phyloP scores from a whole-genome alignment of 805 yeast genomes.

The Wickerhamiella vanderwaltii region DNA sequence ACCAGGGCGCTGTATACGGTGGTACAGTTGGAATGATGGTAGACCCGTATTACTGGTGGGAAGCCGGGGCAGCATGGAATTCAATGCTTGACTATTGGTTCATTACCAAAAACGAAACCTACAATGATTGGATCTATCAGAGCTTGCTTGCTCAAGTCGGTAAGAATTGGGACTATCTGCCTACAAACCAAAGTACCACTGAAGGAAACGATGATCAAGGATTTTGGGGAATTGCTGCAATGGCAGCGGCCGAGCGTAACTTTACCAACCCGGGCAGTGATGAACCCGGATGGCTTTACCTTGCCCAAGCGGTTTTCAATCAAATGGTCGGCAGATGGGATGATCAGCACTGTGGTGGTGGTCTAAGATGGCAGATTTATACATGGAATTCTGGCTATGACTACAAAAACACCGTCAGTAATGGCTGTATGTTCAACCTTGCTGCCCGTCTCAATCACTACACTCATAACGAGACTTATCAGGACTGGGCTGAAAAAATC shows the following conservation, averaged over 20 bases:
- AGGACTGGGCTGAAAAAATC: conserved; percentile 59
- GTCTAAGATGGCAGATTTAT: conserved; percentile 86
- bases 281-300: conserved; percentile 58
- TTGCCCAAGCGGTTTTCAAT: conserved; percentile 77
- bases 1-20: conserved; percentile 52
- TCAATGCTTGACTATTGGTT: conserved; percentile 66
- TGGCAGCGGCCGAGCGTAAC: conserved; percentile 75
- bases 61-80: conserved; percentile 65
- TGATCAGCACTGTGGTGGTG: conserved; percentile 48
- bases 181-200: conserved; percentile 66
- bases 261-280: conserved; percentile 55
- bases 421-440: conserved; percentile 66
- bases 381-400: conserved; percentile 80
- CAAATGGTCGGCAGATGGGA: conserved; percentile 82
- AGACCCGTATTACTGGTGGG: conserved; percentile 82
- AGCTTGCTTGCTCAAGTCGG: conserved; percentile 61
- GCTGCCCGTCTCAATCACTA: conserved; percentile 78
- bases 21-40: conserved; percentile 63
- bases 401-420: conserved; percentile 79
- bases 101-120: conserved; percentile 57
- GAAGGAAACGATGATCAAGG: conserved; percentile 94
- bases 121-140: conserved; percentile 40
- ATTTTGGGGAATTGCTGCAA: conserved; percentile 79
- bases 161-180: conserved; percentile 54
- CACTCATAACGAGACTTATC: conserved; percentile 57